A percentile compares a stretch with the other conserved stretches of the same genome.
Conservation (phyloP, 495 filamentous ascomycete genomes). For the Talaromyces proteolyticus region DNA sequence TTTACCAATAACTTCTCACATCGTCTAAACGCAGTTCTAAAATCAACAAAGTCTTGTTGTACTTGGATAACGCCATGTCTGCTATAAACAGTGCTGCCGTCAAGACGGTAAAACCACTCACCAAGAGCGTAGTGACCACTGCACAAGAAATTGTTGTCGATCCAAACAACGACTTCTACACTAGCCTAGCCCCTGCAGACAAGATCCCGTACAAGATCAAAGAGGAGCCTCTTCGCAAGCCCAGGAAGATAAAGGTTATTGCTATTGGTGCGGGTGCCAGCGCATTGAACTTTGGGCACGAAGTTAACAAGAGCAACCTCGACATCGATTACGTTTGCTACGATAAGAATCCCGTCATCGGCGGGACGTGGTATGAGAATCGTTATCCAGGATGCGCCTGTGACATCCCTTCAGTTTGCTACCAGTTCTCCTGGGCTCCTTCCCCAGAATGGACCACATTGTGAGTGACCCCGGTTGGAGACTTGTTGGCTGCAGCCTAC, state of each 20-base stretch:
- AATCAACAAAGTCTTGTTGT: no score
- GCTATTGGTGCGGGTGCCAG: slow-evolving; percentile 35
- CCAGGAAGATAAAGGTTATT: slow-evolving; percentile 26
- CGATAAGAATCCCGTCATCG: slow-evolving; percentile 31
- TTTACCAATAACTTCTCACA: no score
- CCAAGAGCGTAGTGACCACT: no score
- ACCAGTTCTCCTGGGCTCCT: slow-evolving; percentile 32
- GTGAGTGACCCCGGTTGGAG: slow-evolving; percentile 48
- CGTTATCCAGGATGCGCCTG: slow-evolving; percentile 28
- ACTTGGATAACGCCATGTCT: no score
- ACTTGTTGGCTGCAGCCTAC: no score
- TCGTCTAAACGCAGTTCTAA: no score
- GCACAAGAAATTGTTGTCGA: no score
- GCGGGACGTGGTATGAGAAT: slow-evolving; percentile 37
- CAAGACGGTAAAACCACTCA: no score
- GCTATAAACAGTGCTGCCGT: no score
- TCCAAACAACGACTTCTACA: no score
- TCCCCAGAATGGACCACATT: slow-evolving; percentile 50
- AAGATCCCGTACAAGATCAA: slow-evolving; percentile 4
- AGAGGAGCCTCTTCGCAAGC: slow-evolving; percentile 16
- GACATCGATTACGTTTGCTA: slow-evolving; percentile 22
- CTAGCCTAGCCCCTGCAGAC: no score
- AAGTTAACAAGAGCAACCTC: slow-evolving; percentile 15
- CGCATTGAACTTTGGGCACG: slow-evolving; percentile 26
- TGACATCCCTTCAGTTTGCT: slow-evolving; percentile 18